Conservation (phyloP, 805 yeast species). For the Nematodospora valgi region DNA sequence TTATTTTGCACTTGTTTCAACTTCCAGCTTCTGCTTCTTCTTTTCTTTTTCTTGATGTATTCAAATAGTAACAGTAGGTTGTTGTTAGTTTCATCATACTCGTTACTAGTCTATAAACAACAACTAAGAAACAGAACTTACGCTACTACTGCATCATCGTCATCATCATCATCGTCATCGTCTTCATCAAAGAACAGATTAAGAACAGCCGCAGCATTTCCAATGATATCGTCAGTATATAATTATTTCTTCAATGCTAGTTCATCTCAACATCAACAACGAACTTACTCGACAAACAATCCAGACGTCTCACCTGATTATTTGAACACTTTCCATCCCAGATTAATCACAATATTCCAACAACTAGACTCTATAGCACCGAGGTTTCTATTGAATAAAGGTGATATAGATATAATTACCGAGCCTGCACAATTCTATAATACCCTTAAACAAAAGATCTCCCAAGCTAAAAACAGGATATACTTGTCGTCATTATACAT, state of each 20-base stretch:
- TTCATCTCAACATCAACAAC: constrained; percentile 1
- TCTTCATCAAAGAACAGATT: too few species aligned
- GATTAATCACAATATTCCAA: constrained; percentile 38
- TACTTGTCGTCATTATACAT: constrained; percentile 84
- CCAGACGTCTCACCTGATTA: constrained; percentile 8
- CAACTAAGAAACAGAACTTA: too few species aligned
- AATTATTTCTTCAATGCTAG: constrained; percentile 19
- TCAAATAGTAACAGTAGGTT: too few species aligned
- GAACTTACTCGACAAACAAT: constrained; percentile 27
- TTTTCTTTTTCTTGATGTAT: too few species aligned
- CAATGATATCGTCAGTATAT: constrained; percentile 25
- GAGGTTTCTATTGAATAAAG: constrained; percentile 54
- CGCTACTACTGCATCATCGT: too few species aligned
- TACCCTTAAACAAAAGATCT: constrained; percentile 59
- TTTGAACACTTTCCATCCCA: constrained; percentile 38
- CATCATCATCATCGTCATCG: too few species aligned
- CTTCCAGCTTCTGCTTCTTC: too few species aligned
- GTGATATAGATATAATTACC: constrained; percentile 57
- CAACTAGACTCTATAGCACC: constrained; percentile 67
- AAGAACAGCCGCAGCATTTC: too few species aligned
- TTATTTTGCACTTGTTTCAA: too few species aligned
- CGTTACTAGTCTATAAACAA: too few species aligned
- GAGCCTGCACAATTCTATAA: constrained; percentile 74
- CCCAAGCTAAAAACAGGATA: constrained; percentile 57
- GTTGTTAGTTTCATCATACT: too few species aligned